Evolutionary conservation across 139 green algal genomes (phyloP), one percentile per base, ranked within the genome.

Genomic region (Asterochloris sp.): DNA sequence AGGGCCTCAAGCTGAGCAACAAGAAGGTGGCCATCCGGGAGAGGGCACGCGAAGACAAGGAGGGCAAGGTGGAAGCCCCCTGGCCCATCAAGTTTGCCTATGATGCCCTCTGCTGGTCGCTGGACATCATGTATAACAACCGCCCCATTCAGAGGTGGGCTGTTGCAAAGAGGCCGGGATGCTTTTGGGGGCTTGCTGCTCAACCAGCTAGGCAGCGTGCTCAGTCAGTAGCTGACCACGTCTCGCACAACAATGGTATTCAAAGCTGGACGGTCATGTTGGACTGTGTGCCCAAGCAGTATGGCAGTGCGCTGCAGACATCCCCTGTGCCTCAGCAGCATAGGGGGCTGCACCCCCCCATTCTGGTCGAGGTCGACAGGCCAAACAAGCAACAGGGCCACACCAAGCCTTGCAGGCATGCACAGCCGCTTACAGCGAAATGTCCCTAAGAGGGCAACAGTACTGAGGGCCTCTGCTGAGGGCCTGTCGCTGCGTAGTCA

Each of bases 71-170:
- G 0, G 66, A 74, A 17, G 80, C 86, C 0, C 74, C 87, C 13
- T 84, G 74, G 62, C 29, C 69, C 68, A 90, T 96, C 80, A 83
- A 88, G n/a, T 63, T 78, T 10, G 86, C 91, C n/a, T 97, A 97
- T 89, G 77, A 74, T 13, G 81, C 83, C 26, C 89, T 98, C 66
- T 96, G 93, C 82, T 85, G 86, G 73, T 82, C 93, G 54, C 79
- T 98, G 88, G 94, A 98, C 84, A 68, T 92, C 4, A 38, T 92
- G 17, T 98, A 91, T 83, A 85, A 89, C 62, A 92, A 92, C 80
- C 87, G 94, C 13, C 94, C 94, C 69, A 92, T 96, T 78, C 89
- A 93, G 85, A 82, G 86, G 81, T 80, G 74, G 47, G 63, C 17
- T 26, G 62, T 60, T 0, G 63, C 27, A 6, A 54, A 54, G 38